Percentiles rank a stretch among this genome's conserved stretches.
phyloP scores from a whole-genome alignment of 2,329 filamentous ascomycete species.

The Aspergillus sergii region DNA sequence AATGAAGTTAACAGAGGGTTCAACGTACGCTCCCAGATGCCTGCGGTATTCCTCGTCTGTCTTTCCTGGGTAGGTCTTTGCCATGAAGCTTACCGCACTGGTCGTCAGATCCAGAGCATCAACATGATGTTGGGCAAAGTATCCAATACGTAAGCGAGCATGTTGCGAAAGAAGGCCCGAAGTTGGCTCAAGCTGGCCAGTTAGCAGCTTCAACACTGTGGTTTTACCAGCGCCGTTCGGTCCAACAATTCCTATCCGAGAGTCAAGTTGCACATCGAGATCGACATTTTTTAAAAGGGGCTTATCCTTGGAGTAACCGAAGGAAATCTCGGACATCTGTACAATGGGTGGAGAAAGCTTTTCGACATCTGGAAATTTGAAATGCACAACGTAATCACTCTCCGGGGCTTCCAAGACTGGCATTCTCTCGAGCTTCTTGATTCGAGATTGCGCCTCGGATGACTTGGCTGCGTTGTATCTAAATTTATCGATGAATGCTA shows the following conservation, averaged over 20 bases:
- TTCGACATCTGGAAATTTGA: slow-evolving; percentile 96
- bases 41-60: slow-evolving; percentile 96
- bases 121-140: slow-evolving; percentile 98
- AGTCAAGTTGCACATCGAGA: slow-evolving; percentile 95
- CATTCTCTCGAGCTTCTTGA: slow-evolving; percentile 99
- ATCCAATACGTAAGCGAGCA: slow-evolving; percentile 85
- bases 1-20: neutral
- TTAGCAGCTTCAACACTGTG: slow-evolving; percentile 96
- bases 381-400: slow-evolving; percentile 92
- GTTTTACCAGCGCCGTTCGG: slow-evolving; percentile 99
- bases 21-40: slow-evolving; percentile 82
- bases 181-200: slow-evolving; percentile 76
- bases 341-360: slow-evolving; percentile 97
- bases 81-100: slow-evolving; percentile 94
- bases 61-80: slow-evolving; percentile 84
- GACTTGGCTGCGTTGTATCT: slow-evolving; percentile 99
- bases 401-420: slow-evolving; percentile 88
- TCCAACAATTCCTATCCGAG: slow-evolving; percentile 97
- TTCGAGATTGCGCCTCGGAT: slow-evolving; percentile 94
- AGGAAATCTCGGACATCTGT: slow-evolving; percentile 90
- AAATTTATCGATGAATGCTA: slow-evolving; percentile 98
- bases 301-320: slow-evolving; percentile 82
- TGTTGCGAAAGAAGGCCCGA: slow-evolving; percentile 85
- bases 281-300: slow-evolving; percentile 84
- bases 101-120: slow-evolving; percentile 88